These are phyloP conservation scores for Pythium folliculosum DNA, from an alignment of 352 stramenopile species.

Conservation along the genomic window DNA sequence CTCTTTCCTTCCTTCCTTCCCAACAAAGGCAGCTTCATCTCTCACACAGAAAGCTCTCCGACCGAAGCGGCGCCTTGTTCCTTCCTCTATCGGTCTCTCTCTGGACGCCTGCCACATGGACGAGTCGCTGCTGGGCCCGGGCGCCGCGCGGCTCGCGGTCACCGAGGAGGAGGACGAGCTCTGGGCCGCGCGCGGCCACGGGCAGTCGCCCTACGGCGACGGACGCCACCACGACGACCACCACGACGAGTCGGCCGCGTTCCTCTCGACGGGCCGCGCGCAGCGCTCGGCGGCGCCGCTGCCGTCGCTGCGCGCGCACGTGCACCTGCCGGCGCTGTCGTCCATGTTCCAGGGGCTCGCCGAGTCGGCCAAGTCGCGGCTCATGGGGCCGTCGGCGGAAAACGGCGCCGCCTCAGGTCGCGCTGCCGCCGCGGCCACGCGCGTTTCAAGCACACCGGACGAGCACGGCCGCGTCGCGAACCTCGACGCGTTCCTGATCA, in stretches of 20 bases:
- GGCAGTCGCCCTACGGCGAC: constrained; percentile 23
- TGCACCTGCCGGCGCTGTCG: constrained; percentile 79
- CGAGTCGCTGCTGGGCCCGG: constrained; percentile 57
- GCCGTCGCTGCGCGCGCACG: constrained; percentile 64
- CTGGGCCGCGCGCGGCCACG: constrained; percentile 60
- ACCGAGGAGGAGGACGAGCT: constrained; percentile 76
- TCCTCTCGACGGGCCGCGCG: constrained; percentile 13
- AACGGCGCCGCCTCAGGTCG: not conserved
- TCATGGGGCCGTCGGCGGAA: constrained; percentile 20
- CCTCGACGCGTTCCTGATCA: constrained; percentile 92
- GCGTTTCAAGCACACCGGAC: constrained; percentile 60
- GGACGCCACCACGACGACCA: constrained; percentile 12
- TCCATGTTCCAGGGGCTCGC: constrained; percentile 71
- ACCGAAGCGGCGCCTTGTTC: constrained; percentile 12
- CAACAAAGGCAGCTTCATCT: not conserved
- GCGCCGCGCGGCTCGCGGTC: constrained; percentile 25
- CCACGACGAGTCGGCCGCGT: constrained; percentile 20
- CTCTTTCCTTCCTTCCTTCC: not conserved
- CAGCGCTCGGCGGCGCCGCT: constrained; percentile 30
- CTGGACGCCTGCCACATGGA: constrained; percentile 41
- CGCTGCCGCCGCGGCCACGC: not conserved
- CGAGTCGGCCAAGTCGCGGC: constrained; percentile 49
- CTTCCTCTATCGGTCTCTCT: not conserved
- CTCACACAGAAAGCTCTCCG: not conserved
- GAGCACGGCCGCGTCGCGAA: constrained; percentile 72